Evolutionary conservation across 2,329 filamentous ascomycete species (phyloP).

Genomic region (Phoma sp.): DNA sequence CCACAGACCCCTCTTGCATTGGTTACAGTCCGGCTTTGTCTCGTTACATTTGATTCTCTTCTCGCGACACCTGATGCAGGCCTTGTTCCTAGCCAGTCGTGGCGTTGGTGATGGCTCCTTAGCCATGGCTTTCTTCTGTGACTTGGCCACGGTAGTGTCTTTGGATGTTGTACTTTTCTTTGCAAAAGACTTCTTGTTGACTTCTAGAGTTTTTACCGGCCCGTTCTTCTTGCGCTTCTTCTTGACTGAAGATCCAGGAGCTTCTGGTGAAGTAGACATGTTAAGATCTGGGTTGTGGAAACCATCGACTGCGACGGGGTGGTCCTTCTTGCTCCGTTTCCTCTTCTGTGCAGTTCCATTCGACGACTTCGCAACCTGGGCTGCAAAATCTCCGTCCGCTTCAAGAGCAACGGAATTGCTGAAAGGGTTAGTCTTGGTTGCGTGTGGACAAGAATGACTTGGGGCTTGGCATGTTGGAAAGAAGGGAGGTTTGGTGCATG

Average conservation of each 20-base stretch:
- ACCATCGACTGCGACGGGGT: slow-evolving; percentile 10
- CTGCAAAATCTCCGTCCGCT: not conserved
- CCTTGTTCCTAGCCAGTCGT: slow-evolving; percentile 23
- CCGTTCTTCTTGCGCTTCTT: slow-evolving; percentile 32
- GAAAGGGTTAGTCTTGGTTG: not conserved
- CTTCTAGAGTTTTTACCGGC: not conserved
- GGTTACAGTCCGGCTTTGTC: slow-evolving; percentile 38
- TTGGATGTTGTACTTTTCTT: slow-evolving; percentile 28
- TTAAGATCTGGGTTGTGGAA: slow-evolving; percentile 22
- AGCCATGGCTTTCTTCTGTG: slow-evolving; percentile 18
- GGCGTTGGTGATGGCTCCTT: slow-evolving; percentile 9
- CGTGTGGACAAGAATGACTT: not conserved
- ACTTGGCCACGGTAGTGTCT: slow-evolving; percentile 16
- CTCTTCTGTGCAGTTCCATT: slow-evolving; percentile 20
- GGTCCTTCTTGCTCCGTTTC: slow-evolving; percentile 27
- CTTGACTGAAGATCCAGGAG: slow-evolving; percentile 21
- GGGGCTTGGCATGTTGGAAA: not conserved
- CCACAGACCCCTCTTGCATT: slow-evolving; percentile 39
- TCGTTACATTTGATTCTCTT: slow-evolving; percentile 43
- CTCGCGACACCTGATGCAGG: slow-evolving; percentile 31
- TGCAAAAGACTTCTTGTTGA: slow-evolving; percentile 5
- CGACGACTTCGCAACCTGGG: not conserved
- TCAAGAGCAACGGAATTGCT: not conserved
- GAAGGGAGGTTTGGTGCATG: not conserved
- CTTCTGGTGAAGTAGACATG: slow-evolving; percentile 33